Conservation (phyloP, 2,329 filamentous ascomycete species). For the Beauveria australis region DNA sequence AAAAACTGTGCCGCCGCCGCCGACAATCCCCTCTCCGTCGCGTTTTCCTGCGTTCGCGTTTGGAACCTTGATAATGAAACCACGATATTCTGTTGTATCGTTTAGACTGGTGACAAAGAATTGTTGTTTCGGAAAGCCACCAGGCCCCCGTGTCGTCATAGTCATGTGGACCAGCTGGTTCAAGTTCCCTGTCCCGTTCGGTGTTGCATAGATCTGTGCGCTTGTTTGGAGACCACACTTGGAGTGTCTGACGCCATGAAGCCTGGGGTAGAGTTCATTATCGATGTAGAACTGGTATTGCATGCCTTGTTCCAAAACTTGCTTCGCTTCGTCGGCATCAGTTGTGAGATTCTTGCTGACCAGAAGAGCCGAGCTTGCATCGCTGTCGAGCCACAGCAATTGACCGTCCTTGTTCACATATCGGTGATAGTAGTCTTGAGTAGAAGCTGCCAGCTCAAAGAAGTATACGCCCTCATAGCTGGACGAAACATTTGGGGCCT, state of each 20-base stretch:
- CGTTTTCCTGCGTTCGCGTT: constrained; percentile 35
- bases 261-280: constrained; percentile 47
- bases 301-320: constrained; percentile 39
- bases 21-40: constrained; percentile 35
- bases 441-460: constrained; percentile 74
- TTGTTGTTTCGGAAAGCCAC: constrained; percentile 70
- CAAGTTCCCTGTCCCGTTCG: constrained; percentile 37
- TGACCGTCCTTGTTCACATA: constrained; percentile 34
- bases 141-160: constrained; percentile 61
- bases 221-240: constrained; percentile 69
- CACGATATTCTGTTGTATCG: constrained; percentile 61
- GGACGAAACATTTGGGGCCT: constrained; percentile 56
- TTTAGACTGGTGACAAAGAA: constrained; percentile 77
- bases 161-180: constrained; percentile 44
- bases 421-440: constrained; percentile 67
- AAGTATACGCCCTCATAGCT: constrained; percentile 62
- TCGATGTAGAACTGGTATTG: constrained; percentile 75
- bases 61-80: constrained; percentile 59
- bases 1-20: constrained; percentile 72
- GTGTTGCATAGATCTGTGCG: constrained; percentile 53
- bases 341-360: constrained; percentile 66
- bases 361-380: constrained; percentile 69
- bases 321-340: constrained; percentile 46
- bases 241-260: constrained; percentile 67
- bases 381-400: constrained; percentile 77